Evolutionary conservation across 73 alveolate genomes (phyloP).

Genomic region (Breviolum minutum): DNA sequence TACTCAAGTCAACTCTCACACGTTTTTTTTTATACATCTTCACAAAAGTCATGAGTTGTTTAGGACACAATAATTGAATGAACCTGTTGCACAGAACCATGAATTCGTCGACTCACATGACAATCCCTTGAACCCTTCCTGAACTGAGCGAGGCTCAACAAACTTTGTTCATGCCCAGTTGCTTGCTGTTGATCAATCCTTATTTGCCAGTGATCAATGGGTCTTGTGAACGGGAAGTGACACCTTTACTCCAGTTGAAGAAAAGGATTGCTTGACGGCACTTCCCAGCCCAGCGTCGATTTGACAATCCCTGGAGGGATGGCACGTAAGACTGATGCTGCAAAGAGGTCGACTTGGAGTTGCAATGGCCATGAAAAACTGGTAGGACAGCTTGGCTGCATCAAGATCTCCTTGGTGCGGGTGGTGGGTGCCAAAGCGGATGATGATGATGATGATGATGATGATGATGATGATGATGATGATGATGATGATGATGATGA

Average conservation of each 20-base stretch:
- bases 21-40: too few species aligned
- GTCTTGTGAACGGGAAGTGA: not conserved
- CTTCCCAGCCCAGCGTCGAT: not conserved
- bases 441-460: too few species aligned
- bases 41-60: too few species aligned
- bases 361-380: not conserved
- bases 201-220: not conserved
- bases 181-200: slow-evolving; percentile 16
- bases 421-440: too few species aligned
- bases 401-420: not conserved
- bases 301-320: not conserved
- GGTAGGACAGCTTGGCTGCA: not conserved
- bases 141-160: not conserved
- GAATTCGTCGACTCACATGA: too few species aligned
- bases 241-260: not conserved
- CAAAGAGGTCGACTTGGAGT: not conserved
- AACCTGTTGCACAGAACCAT: too few species aligned
- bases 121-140: too few species aligned
- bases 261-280: not conserved
- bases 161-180: not conserved
- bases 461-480: too few species aligned
- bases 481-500: too few species aligned
- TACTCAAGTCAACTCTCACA: too few species aligned
- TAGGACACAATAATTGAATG: too few species aligned
- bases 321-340: not conserved